Evolutionary conservation across 31 red algal species (phyloP).

Genomic region (Porphyra umbilicalis): DNA sequence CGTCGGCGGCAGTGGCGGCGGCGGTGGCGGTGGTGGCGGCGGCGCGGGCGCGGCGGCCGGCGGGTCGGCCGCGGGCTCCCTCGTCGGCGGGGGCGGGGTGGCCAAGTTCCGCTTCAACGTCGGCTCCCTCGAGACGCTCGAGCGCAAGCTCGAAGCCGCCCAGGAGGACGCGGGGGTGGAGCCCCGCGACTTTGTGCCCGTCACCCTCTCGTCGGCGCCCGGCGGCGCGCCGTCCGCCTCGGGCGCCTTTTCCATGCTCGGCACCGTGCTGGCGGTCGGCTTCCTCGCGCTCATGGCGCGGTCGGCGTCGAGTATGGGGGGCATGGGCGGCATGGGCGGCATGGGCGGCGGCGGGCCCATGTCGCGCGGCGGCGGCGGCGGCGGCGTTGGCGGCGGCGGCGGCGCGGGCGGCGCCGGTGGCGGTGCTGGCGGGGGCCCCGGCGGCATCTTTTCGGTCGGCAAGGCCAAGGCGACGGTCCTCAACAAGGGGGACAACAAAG

Average conservation of each 20-base stretch:
- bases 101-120: slow-evolving; percentile 64
- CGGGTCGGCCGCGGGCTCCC: neutral
- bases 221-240: slow-evolving; percentile 61
- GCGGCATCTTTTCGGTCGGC: slow-evolving; percentile 90
- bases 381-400: neutral
- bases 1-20: neutral
- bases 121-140: slow-evolving; percentile 78
- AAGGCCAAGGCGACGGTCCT: slow-evolving; percentile 79
- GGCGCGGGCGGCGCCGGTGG: slow-evolving; percentile 18
- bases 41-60: neutral
- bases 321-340: slow-evolving; percentile 64
- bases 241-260: slow-evolving; percentile 31
- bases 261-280: slow-evolving; percentile 68
- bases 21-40: neutral
- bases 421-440: slow-evolving; percentile 24
- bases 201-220: slow-evolving; percentile 53
- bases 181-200: slow-evolving; percentile 75
- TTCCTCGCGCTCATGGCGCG: slow-evolving; percentile 51
- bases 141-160: slow-evolving; percentile 67
- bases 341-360: slow-evolving; percentile 44
- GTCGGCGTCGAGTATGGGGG: neutral
- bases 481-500: slow-evolving; percentile 67
- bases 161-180: slow-evolving; percentile 75
- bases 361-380: slow-evolving; percentile 8
- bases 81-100: neutral